Conservation (phyloP, 2,329 filamentous ascomycete genomes). For the Furcasterigmium furcatum region DNA sequence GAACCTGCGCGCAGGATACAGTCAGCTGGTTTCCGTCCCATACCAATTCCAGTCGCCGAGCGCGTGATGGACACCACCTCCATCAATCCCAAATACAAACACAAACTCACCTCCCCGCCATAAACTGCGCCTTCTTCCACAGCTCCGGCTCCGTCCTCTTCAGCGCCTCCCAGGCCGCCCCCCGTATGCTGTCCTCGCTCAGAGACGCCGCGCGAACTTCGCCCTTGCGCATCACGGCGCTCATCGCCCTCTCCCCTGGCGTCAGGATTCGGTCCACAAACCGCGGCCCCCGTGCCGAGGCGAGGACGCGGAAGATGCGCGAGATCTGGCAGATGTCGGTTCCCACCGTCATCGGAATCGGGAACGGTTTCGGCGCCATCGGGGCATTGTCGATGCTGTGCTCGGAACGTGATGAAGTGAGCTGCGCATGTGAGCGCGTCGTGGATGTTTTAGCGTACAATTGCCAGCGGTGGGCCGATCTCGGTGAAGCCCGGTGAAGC, state of each 20-base stretch:
- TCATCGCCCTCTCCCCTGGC: conserved; percentile 29
- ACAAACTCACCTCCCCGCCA: conserved; percentile 39
- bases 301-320: conserved; percentile 60
- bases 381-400: not conserved
- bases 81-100: not conserved
- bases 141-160: conserved; percentile 17
- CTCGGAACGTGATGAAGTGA: too few species aligned
- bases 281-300: conserved; percentile 30
- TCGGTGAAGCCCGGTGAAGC: not conserved
- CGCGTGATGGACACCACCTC: not conserved
- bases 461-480: not conserved
- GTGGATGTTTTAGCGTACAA: too few species aligned
- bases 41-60: too few species aligned
- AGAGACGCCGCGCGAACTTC: conserved; percentile 8
- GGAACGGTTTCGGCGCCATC: conserved; percentile 41
- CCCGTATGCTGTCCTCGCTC: not conserved
- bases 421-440: too few species aligned
- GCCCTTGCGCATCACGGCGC: conserved; percentile 8
- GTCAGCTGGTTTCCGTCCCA: too few species aligned
- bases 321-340: conserved; percentile 74
- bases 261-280: conserved; percentile 48
- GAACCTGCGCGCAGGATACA: conserved; percentile 38
- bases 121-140: conserved; percentile 34
- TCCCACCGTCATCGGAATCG: conserved; percentile 66
- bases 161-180: conserved; percentile 3